Base-by-base conservation (phyloP, 139 green algal genomes). In the Ettlia oleoabundans region DNA sequence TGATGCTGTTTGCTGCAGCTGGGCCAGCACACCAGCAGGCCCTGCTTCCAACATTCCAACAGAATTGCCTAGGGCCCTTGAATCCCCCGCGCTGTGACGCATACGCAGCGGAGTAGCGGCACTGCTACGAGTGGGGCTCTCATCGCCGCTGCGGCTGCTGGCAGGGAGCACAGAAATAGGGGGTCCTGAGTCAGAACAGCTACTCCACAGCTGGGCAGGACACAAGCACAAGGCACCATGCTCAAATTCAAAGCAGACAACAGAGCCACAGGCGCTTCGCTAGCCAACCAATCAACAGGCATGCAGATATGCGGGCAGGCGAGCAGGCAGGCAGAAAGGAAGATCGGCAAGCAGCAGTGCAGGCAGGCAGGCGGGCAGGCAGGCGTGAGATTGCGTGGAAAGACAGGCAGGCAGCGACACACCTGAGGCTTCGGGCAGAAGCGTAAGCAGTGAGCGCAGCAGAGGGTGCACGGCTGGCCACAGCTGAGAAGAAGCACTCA, bases 71-170 rank as follows among this genome's bases (percentile, higher is more conserved):
- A 15, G 13, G 47, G 47, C 47, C 47, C 47, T 24, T 58, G 47
- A 10, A 15, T 15, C 15, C 13, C 47, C 13, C 65, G 21, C 19
- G 35, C 8, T 40, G 32, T 15, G 8, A 2, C 13, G 19, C 8
- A 21, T 8, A 3, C 73, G 51, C 35, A 80, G 73, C 3, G 73
- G 73, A 0, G 73, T 80, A 37, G 52, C 53, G 15, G 19, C 73
- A 52, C 73, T 69, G 53, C 73, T 80, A 8, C 71, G 71, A 2
- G 53, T 68, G 32, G 73, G 73, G 73, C 73, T 80, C 21, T 80
- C 73, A 15, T 64, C 73, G 35, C 73, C 73, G 73, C 73, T 80
- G 52, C 73, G 73, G 35, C 73, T 80, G 73, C 73, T 58, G 47
- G 15, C 26, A 10, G 30, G 35, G 33, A 9, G 65, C 4, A 19